Percentiles rank a stretch among this genome's conserved stretches.
phyloP scores from a whole-genome alignment of 768 basidiomycete species.

The Pleurotus ostreatus region DNA sequence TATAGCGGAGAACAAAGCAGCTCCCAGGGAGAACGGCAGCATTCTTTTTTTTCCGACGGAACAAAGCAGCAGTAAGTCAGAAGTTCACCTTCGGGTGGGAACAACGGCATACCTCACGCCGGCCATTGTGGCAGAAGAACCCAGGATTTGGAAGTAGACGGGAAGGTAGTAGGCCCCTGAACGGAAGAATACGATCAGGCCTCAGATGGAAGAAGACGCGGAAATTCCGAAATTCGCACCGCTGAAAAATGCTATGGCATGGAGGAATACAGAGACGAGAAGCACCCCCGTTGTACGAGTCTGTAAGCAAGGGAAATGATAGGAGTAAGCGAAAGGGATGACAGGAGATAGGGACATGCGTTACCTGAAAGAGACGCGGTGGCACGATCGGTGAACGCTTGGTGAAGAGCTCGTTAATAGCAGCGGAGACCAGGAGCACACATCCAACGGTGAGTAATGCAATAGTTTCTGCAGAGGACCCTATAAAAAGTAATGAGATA shows the following conservation, averaged over 20 bases:
- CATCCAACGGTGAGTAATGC: slow-evolving; percentile 57
- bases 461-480: slow-evolving; percentile 59
- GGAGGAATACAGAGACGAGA: slow-evolving; percentile 55
- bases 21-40: slow-evolving; percentile 68
- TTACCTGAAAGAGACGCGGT: slow-evolving; percentile 67
- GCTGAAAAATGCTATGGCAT: slow-evolving; percentile 60
- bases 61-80: not conserved
- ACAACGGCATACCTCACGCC: slow-evolving; percentile 51
- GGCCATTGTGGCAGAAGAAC: slow-evolving; percentile 66
- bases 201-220: not conserved
- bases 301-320: slow-evolving; percentile 22
- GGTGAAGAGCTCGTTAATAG: slow-evolving; percentile 59
- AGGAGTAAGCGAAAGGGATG: no score
- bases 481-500: slow-evolving; percentile 23
- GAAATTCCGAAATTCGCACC: slow-evolving; percentile 23
- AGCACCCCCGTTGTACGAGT: slow-evolving; percentile 71
- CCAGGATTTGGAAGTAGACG: slow-evolving; percentile 75
- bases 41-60: slow-evolving; percentile 40
- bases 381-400: slow-evolving; percentile 68
- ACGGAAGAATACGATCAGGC: not conserved
- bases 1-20: slow-evolving; percentile 46
- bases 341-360: no score
- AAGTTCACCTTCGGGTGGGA: not conserved
- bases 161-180: slow-evolving; percentile 65
- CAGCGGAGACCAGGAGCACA: slow-evolving; percentile 44